Evolutionary conservation across 495 filamentous ascomycete genomes (phyloP), one percentile per base, ranked within the genome.

Genomic region (Aspergillus affinis): DNA sequence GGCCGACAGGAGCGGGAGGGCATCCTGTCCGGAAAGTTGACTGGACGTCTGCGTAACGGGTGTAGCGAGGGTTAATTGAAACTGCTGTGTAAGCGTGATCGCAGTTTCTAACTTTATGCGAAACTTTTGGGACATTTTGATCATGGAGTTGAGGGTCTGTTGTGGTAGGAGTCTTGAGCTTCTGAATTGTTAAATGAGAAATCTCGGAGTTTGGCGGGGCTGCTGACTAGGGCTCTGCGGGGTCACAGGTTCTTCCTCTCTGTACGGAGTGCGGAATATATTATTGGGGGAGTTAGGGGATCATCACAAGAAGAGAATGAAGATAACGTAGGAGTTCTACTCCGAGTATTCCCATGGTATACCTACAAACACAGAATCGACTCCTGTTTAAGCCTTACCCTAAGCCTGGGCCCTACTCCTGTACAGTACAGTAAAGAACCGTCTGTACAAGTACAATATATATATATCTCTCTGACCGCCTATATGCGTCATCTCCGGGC

Each of bases 1-100:
- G 64, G 87, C 83, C 62, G 82, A 80, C 19, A 92, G 84, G 55
- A 93, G 77, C 70, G 78, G 61, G 65, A 90, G 78, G 32, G 83
- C 78, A 59, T 85, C 79, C 46, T 79, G 78, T 15, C 57, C 30
- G n/a, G 62, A 55, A 63, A 65, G 48, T 73, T 69, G 47, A 29
- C 55, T 51, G 63, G 66, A 36, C 36, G 52, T 57, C 60, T 65
- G 56, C 53, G 44, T 27, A 27, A 66, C 29, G 23, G 69, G 60
- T 13, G 70, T 47, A 18, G 71, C 51, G 48, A 78, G 66, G n/a
- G 77, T 61, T 21, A 57, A 54, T 63, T 77, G 73, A 72, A 78
- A 76, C 68, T 76, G 75, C 4, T 68, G 57, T 49, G 73, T 32
- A 61, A 76, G 71, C 48, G 70, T 48, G 32, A 74, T 54, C 15